phyloP scores from a whole-genome alignment of 2,329 filamentous ascomycete genomes.

The Fusarium sp. region DNA sequence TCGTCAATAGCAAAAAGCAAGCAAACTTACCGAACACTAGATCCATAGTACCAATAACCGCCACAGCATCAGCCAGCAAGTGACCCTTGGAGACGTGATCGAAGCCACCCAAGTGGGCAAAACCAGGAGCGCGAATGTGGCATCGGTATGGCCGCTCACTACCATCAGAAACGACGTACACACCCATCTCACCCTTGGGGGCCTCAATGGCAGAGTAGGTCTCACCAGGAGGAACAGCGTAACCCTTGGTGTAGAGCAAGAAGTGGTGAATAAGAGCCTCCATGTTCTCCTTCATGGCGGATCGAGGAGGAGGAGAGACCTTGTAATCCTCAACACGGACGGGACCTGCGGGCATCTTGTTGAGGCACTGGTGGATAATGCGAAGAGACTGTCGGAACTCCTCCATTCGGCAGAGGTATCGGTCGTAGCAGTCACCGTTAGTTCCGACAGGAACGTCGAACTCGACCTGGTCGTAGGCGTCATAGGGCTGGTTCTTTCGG shows the following conservation, averaged over 20 bases:
- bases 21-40: constrained; percentile 80
- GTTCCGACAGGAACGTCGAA: constrained; percentile 97
- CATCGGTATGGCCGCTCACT: constrained; percentile 97
- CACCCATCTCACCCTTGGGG: constrained; percentile 99
- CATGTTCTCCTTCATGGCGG: constrained; percentile 99
- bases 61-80: constrained; percentile 94
- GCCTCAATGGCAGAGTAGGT: constrained; percentile 98
- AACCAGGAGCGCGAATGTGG: constrained; percentile 96
- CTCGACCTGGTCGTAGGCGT: constrained; percentile 97
- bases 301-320: constrained; percentile 92
- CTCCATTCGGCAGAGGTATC: constrained; percentile 99
- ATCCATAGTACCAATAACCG: constrained; percentile 93
- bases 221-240: constrained; percentile 95
- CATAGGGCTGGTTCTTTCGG: constrained; percentile 96
- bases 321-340: constrained; percentile 99
- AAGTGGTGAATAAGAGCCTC: constrained; percentile 99
- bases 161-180: constrained; percentile 95
- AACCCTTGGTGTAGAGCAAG: constrained; percentile 98
- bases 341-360: constrained; percentile 97
- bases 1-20: background rate
- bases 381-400: constrained; percentile 98
- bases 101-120: constrained; percentile 93
- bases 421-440: constrained; percentile 99
- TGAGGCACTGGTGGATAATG: constrained; percentile 98
- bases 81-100: constrained; percentile 94